A percentile compares a stretch with the other conserved stretches of the same genome.
phyloP scores from a whole-genome alignment of 345 rosid genomes.

The Citrus australasica region DNA sequence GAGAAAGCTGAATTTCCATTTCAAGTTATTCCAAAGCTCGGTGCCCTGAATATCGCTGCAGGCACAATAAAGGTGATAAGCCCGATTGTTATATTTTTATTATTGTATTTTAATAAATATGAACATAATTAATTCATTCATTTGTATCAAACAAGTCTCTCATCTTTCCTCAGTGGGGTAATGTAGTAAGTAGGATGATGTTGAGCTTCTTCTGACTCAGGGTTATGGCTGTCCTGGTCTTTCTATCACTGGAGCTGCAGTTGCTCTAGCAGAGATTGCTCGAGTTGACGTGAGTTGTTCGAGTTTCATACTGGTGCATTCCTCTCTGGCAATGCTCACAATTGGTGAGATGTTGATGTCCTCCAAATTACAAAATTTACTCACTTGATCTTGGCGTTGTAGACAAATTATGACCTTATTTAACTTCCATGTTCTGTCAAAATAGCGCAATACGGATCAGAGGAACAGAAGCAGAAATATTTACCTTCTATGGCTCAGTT shows the following conservation, averaged over 20 bases:
- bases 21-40: conserved; percentile 73
- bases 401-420: conserved; percentile 2
- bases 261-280: conserved; percentile 71
- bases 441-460: conserved; percentile 84
- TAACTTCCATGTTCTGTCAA: conserved; percentile 19
- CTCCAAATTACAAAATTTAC: conserved; percentile 30
- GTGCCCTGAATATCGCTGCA: conserved; percentile 59
- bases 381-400: conserved; percentile 4
- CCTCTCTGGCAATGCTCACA: conserved; percentile 88
- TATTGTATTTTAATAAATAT: too few relatives aligned
- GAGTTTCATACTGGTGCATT: conserved; percentile 84
- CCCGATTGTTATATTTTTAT: background rate
- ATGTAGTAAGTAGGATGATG: conserved; percentile 9
- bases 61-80: conserved; percentile 76
- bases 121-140: background rate
- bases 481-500: conserved; percentile 79
- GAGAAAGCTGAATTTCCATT: conserved; percentile 99
- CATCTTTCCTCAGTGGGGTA: background rate
- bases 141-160: conserved; percentile 20
- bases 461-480: conserved; percentile 73
- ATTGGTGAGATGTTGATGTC: conserved; percentile 52
- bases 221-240: conserved; percentile 96
- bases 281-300: conserved; percentile 97
- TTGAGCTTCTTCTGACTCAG: conserved; percentile 38
- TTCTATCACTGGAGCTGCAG: conserved; percentile 65